Base-by-base conservation (phyloP, 2,329 filamentous ascomycete genomes). In the Pseudohalonectria lignicola region DNA sequence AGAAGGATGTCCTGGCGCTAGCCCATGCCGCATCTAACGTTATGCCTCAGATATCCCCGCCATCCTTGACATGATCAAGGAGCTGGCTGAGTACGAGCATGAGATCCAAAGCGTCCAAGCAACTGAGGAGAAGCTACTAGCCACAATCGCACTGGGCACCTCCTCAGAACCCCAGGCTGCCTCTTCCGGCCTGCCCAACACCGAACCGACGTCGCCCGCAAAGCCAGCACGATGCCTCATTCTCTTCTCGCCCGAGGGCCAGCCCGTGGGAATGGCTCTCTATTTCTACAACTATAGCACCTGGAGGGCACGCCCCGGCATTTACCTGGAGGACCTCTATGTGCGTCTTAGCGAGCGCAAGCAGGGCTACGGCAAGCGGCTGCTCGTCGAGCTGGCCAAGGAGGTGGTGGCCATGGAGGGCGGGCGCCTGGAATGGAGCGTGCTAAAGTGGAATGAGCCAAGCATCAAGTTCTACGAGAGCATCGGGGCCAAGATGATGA, bases 251-350 rank as follows among this genome's bases (percentile, higher is more conserved):
- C 60, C 66, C 10, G 58, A 63, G 5, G 59, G 64, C 10, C 53
- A 62, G 29, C 57, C 57, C 1, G 83, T 76, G 0, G 86, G 82
- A 34, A 86, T 95, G 74, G 87, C 87, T 1, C 62, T 95, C 30
- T 95, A 87, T 64, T 96, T 94, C 59, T 87, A 90, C 69, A 96
- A 90, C 62, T 96, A 94, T 63, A 86, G 80, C 53, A 95, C 90
- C 1, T 96, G 92, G 92, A 76, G 83, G 8, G 76, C 83, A n/a
- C 75, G 74, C 33, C 77, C 88, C 0, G 90, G 90, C 3, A 83
- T 98, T 53, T 94, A 93, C 59, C 78, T 96, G 28, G 90, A 96
- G 59, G 90, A 96, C 54, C 66, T 96, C n/a, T 94, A 81, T 52
- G 86, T 98, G 30, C 70, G 77, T 48, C 71, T 77, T 1, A 63